phyloP scores from a whole-genome alignment of 495 filamentous ascomycete species.

The Podospora comata region DNA sequence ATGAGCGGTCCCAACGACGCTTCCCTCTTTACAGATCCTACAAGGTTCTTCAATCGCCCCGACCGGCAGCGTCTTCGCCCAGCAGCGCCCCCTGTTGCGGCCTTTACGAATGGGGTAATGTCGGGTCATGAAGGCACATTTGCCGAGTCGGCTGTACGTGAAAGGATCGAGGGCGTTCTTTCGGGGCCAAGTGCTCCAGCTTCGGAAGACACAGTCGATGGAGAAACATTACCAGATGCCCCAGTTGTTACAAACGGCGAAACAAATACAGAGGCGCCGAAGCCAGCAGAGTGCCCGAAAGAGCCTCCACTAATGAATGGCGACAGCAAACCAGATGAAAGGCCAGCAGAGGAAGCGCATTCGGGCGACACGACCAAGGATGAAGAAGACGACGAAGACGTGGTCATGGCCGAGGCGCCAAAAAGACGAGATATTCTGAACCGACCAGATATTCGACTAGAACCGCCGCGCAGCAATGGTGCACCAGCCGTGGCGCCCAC shows the following conservation, averaged over 20 bases:
- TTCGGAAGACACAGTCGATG: constrained; percentile 21
- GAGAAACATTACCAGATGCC: constrained; percentile 17
- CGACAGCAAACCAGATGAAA: not conserved
- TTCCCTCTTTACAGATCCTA: constrained; percentile 43
- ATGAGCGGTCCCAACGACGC: constrained; percentile 53
- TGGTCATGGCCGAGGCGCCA: constrained; percentile 46
- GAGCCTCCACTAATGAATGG: constrained; percentile 18
- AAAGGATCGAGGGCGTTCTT: not conserved
- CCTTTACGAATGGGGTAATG: constrained; percentile 1
- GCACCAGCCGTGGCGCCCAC: not conserved
- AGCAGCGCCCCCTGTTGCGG: not conserved
- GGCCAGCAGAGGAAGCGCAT: not conserved
- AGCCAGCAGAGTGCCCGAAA: not conserved
- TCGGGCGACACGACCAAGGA: not conserved
- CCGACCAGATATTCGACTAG: constrained; percentile 6
- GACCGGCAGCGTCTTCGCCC: constrained; percentile 7
- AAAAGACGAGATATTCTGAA: constrained; percentile 1
- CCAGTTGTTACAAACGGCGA: constrained; percentile 13
- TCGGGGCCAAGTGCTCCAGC: not conserved
- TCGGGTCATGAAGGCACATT: not conserved
- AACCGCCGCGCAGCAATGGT: constrained; percentile 2
- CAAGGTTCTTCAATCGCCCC: constrained; percentile 27
- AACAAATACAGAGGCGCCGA: not conserved
- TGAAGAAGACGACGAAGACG: constrained; percentile 30
- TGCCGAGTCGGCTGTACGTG: not conserved